Evolutionary conservation across 2,329 filamentous ascomycete species (phyloP).

Genomic region (Plenodomus lindquistii): DNA sequence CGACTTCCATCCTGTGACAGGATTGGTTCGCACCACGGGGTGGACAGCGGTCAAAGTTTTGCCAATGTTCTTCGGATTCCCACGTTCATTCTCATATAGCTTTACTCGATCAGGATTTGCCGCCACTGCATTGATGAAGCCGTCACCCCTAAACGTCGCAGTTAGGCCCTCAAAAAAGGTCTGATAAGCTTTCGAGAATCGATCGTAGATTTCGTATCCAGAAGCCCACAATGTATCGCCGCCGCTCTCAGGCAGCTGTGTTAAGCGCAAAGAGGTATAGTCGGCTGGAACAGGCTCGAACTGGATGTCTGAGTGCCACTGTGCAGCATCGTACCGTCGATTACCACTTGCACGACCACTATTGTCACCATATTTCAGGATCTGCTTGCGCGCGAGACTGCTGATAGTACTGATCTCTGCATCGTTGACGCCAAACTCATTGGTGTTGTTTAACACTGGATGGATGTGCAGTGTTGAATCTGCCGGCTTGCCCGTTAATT

Average conservation of each 20-base stretch:
- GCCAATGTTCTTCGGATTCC: constrained; percentile 27
- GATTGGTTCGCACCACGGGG: constrained; percentile 38
- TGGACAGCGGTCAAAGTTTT: constrained; percentile 25
- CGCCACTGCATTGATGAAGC: constrained; percentile 18
- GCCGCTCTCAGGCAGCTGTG: constrained; percentile 24
- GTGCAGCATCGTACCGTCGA: constrained; percentile 49
- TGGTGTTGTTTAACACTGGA: constrained; percentile 49
- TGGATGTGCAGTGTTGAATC: constrained; percentile 64
- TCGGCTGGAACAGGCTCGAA: constrained; percentile 68
- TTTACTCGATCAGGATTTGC: constrained; percentile 8
- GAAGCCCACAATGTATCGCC: constrained; percentile 51
- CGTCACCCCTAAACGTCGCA: constrained; percentile 28
- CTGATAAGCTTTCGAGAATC: constrained; percentile 29
- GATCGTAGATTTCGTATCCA: constrained; percentile 46
- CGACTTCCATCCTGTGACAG: constrained; percentile 42
- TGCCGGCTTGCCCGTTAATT: constrained; percentile 52
- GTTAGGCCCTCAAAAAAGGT: constrained; percentile 28
- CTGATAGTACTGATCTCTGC: constrained; percentile 44
- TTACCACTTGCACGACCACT: constrained; percentile 30
- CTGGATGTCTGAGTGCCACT: constrained; percentile 65
- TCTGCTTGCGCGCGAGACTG: constrained; percentile 34
- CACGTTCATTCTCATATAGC: constrained; percentile 20
- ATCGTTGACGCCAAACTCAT: constrained; percentile 34
- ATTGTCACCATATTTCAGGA: constrained; percentile 17
- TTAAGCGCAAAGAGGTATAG: constrained; percentile 63